Base-by-base conservation (phyloP, 345 rosid genomes). In the Dipteronia sinensis region DNA sequence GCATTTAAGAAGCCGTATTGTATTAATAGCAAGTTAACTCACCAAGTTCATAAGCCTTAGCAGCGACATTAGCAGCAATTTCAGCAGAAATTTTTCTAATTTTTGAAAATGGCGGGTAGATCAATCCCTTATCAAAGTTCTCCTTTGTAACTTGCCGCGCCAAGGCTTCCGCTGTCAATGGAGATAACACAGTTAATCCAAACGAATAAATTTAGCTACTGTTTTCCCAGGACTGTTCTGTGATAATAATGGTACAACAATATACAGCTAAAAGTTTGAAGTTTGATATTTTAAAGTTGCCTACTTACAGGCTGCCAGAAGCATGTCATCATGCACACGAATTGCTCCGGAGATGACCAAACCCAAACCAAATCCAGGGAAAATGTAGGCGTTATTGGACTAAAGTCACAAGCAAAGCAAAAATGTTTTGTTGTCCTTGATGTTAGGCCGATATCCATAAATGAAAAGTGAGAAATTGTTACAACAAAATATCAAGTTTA, bases 31-130 rank as follows among this genome's bases (percentile, higher is more conserved):
- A 22, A 7, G 9, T 59, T 6, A 16, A 80, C 78, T 83, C 55
- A 95, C 99, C 98, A 19, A 93, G 94, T 78, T 97, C 97, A 67
- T 97, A 97, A 5, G 95, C 98, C 85, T 94, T 96, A 8, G 91
- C 90, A 76, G 98, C 99, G 11, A 93, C 98, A n/a, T 81, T 86
- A 67, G 98, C 97, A 53, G 99, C 99, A n/a, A 97, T 97, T 22
- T 85, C 71, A 53, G 99, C 98, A 7, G 99, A 97, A 44, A 97
- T 94, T 55, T 89, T 93, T 56, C 98, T 85, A 22, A 97, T 97
- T 42, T 87, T 88, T 11, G 92, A 84, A 79, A 97, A 90, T 16
- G 98, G 91, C 6, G 98, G 99, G 87, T 88, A 94, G 59, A 97
- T 93, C 80, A 93, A 84, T 6, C 97, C 99, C 88, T 91, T 91